Evolutionary conservation across 768 basidiomycete genomes (phyloP), one percentile per base, ranked within the genome.

Genomic region (Leucogyrophana mollusca): DNA sequence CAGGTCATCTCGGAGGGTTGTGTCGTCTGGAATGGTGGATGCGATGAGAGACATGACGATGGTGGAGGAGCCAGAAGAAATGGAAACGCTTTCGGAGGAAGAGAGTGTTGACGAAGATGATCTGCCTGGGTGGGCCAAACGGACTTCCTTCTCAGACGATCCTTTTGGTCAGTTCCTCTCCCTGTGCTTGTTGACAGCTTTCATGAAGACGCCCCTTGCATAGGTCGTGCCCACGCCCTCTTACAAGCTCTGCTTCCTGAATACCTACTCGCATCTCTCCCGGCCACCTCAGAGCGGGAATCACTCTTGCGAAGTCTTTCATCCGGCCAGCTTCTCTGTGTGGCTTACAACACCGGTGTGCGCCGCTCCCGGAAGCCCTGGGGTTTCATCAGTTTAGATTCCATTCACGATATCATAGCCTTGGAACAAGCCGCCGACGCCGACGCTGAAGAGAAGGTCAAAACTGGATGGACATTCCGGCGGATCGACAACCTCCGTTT

Each of bases 401-500:
- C 82, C 2, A 81, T 95, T 14, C 93, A 94, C 56, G 89, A 91
- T 56, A 82, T 94, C 37, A 63, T 82, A 16, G 71, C 77, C 3
- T 76, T 90, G 13, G 87, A 90, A 59, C 69, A 66, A 44, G 73
- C 74, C 0, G 70, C 70, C 6, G 61, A 66, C 10, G 64, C 60
- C 17, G 56, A 53, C 0, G 57, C 54, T 20, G 70, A 73, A 34
- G 75, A 77, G 48, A 72, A 69, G 37, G 61, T 61, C 4, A 80
- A 74, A 66, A 77, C 73, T 49, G 80, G 84, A 0, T 91, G 89
- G 86, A 91, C 91, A 16, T 94, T 92, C 61, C 71, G 93, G 49
- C 68, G 91, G 46, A 88, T 83, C 2, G 93, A 94, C 64, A 95
- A 94, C 60, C 67, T 95, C 22, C 73, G 89, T 20, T 62, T 92